Evolutionary conservation across 192 early-diverging fungal species (phyloP).

Genomic region (Haplosporangium gracile): DNA sequence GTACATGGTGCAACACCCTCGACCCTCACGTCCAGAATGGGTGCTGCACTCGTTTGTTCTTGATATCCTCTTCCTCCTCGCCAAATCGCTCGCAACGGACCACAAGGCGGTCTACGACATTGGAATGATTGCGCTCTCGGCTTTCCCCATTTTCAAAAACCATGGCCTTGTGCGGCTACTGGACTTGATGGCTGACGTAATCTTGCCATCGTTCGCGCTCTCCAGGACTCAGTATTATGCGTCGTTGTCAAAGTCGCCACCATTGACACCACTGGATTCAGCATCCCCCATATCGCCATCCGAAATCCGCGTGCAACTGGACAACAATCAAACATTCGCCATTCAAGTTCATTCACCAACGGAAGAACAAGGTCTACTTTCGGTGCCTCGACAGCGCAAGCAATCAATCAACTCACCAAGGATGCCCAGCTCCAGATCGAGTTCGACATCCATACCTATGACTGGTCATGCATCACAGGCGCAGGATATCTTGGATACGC

Average conservation of each 20-base stretch:
- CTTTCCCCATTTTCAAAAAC: constrained; percentile 63
- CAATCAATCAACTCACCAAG: constrained; percentile 20
- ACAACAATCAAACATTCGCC: constrained; percentile 45
- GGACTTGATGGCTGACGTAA: constrained; percentile 57
- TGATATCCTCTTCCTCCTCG: constrained; percentile 54
- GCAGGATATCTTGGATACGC: constrained; percentile 56
- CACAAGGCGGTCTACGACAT: constrained; percentile 63
- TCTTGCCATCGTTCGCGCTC: constrained; percentile 60
- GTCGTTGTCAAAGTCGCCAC: constrained; percentile 15
- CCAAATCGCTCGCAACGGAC: constrained; percentile 33
- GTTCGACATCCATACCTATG: constrained; percentile 23
- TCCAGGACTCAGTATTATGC: constrained; percentile 23
- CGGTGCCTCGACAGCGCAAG: constrained; percentile 8
- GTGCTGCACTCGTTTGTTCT: constrained; percentile 62
- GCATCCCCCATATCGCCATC: constrained; percentile 36
- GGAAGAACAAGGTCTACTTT: constrained; percentile 37
- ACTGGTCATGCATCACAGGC: constrained; percentile 14
- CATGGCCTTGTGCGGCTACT: constrained; percentile 56
- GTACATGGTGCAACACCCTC: constrained; percentile 57
- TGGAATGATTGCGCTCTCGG: constrained; percentile 65
- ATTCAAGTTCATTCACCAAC: constrained; percentile 51
- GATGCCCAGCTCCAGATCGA: constrained; percentile 35
- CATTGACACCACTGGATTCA: neutral
- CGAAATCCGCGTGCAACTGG: constrained; percentile 47
- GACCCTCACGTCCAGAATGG: constrained; percentile 66